These are phyloP conservation scores for Lolium multiflorum DNA, from an alignment of 176 grass and related monocot genomes.

Conservation along the genomic window DNA sequence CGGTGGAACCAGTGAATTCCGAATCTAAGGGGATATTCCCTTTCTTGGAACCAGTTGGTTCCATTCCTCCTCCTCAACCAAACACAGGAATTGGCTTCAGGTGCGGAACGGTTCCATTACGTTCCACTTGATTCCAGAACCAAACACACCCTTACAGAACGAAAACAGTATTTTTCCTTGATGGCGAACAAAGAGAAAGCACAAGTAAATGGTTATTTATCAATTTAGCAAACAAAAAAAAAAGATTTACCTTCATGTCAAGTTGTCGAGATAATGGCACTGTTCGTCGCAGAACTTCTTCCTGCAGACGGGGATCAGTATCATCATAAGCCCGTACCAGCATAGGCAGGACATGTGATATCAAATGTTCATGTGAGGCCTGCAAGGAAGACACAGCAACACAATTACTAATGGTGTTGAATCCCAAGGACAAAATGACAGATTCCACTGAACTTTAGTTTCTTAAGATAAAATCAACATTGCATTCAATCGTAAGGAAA, in stretches of 20 bases:
- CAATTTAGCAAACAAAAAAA: conserved; percentile 23
- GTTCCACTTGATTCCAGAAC: too few relatives aligned
- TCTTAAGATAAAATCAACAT: conserved; percentile 29
- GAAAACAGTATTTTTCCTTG: not conserved
- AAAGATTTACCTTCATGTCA: conserved; percentile 67
- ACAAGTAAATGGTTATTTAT: conserved; percentile 39
- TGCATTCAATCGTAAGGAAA: conserved; percentile 7
- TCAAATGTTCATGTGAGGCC: conserved; percentile 82
- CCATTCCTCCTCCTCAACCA: too few relatives aligned
- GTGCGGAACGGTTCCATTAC: too few relatives aligned
- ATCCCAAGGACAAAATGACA: not conserved
- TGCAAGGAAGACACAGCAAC: conserved; percentile 37
- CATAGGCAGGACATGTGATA: conserved; percentile 88
- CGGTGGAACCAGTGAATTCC: too few relatives aligned
- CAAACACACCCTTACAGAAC: too few relatives aligned
- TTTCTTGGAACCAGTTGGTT: too few relatives aligned
- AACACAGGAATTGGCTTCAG: too few relatives aligned
- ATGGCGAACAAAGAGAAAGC: not conserved
- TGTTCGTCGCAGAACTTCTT: conserved; percentile 91
- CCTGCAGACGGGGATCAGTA: conserved; percentile 93
- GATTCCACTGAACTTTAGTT: conserved; percentile 15
- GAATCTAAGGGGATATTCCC: too few relatives aligned
- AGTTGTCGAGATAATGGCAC: conserved; percentile 76
- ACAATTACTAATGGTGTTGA: conserved; percentile 13
- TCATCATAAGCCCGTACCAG: conserved; percentile 96